Base-by-base conservation (phyloP, 257 asterid genomes). In the Knoxia roxburghii region DNA sequence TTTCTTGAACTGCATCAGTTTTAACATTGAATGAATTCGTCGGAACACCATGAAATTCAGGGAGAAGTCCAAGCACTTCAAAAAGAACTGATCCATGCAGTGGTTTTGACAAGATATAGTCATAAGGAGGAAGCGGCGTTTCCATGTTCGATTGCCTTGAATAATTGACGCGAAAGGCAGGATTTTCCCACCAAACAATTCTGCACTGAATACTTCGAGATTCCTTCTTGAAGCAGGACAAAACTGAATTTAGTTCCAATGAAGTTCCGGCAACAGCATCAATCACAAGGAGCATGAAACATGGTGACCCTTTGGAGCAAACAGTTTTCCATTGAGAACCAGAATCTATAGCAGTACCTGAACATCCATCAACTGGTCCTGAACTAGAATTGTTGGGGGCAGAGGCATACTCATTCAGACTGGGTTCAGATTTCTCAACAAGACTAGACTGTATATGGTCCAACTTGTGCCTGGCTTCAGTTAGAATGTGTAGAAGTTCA, bases 121-220 rank as follows among this genome's bases (percentile, higher is more conserved):
- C 72, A 37, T 41, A 24, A 56, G 56, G 50, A 49, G 57, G 72
- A 10, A 55, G 20, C 54, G 43, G 52, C 40, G 17, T 26, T 2
- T 40, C 41, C 53, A 48, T 41, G 33, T 40, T 17, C 17, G 4
- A 4, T 48, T 43, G 11, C 17, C 58, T 52, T n/a, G 52, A 39
- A 55, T 46, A 46, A 1, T 32, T 21, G 2, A 11, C 32, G 2
- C 56, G 37, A 29, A 27, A 26, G 15, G 40, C 41, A 41, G 68
- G 68, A 57, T 59, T 67, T 20, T 73, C 72, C 63, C 63, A 26
- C 68, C 72, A 73, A 13, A 66, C 72, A 21, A 73, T 71, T 39
- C 37, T 58, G 39, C 55, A 54, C 30, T 41, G 41, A 30, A 59
- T 15, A 35, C 45, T 39, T 14, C n/a, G 39, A 2, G 61, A 35